These are phyloP conservation scores for Saksenaea vasiformis DNA, from an alignment of 371 early-diverging fungal species.

Conservation along the genomic window DNA sequence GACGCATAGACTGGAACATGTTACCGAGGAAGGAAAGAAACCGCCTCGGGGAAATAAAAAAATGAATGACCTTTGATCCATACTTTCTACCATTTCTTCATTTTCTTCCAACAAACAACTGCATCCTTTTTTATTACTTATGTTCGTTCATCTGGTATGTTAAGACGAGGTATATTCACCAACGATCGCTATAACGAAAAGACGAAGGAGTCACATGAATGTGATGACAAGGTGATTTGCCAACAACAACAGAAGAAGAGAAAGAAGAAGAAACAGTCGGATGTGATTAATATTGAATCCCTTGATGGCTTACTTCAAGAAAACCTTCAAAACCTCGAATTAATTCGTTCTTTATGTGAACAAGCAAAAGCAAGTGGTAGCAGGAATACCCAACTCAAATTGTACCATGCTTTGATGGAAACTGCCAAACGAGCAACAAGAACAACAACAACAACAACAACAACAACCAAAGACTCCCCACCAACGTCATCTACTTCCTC, in stretches of 20 bases:
- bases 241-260: background rate
- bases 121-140: background rate
- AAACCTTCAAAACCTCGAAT: background rate
- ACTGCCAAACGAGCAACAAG: constrained; percentile 7
- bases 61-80: background rate
- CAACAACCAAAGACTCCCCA: background rate
- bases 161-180: background rate
- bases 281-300: too few relatives aligned
- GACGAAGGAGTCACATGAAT: background rate
- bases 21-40: background rate
- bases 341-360: constrained; percentile 20
- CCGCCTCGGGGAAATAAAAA: background rate
- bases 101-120: background rate
- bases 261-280: background rate
- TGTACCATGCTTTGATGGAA: constrained; percentile 24
- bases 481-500: constrained; percentile 1
- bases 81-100: background rate
- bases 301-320: background rate
- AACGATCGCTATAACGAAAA: background rate
- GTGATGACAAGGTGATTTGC: too few relatives aligned
- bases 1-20: background rate
- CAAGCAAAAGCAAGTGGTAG: constrained; percentile 10
- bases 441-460: background rate
- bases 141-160: background rate
- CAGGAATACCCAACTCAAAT: constrained; percentile 12